Percentiles rank a stretch among this genome's conserved stretches.
These are phyloP conservation scores for Populus euphratica DNA, from an alignment of 345 rosid species.

Conservation along the genomic window DNA sequence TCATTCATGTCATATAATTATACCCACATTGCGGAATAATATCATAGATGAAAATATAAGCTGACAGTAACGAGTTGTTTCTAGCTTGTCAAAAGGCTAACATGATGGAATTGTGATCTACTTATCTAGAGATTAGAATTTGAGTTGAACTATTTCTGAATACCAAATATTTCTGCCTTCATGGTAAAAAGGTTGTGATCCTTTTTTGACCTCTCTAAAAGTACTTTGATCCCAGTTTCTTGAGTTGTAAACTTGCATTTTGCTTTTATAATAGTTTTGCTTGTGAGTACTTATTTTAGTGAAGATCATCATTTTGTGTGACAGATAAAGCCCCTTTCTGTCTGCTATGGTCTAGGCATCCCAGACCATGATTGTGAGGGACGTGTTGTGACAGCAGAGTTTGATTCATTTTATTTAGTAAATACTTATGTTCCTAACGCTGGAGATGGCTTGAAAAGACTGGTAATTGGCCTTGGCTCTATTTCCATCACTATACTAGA, in stretches of 20 bases:
- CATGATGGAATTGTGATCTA: not conserved
- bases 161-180: not conserved
- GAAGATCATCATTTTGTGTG: conserved; percentile 16
- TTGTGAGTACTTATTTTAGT: not conserved
- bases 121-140: not conserved
- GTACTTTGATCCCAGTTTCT: not conserved
- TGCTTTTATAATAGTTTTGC: conserved; percentile 2
- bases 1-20: not conserved
- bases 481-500: not conserved
- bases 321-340: conserved; percentile 88
- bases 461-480: conserved; percentile 45
- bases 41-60: not conserved
- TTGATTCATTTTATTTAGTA: conserved; percentile 73
- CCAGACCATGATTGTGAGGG: conserved; percentile 86
- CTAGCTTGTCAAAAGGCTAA: not conserved
- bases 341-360: conserved; percentile 69
- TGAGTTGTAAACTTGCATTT: not conserved
- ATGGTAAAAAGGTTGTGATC: not conserved
- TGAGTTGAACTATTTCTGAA: not conserved
- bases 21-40: not conserved
- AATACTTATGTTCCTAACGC: conserved; percentile 84
- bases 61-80: not conserved
- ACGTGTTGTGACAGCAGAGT: conserved; percentile 80
- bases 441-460: conserved; percentile 93
- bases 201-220: no score